Evolutionary conservation across 208 protist genomes (phyloP), one percentile per base, ranked within the genome.

Genomic region (Angomonas ambiguus): DNA sequence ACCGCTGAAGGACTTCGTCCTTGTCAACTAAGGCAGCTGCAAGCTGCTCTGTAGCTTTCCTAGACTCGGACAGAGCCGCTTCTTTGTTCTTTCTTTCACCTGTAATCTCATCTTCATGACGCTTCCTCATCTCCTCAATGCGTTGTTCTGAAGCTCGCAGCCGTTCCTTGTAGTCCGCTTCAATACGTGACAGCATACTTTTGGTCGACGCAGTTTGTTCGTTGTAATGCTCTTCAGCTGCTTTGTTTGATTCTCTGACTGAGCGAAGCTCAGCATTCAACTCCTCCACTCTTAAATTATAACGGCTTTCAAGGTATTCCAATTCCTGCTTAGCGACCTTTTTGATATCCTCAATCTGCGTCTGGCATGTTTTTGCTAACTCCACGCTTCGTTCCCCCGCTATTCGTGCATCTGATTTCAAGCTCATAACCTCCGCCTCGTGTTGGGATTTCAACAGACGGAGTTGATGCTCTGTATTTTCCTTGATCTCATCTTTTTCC

Each of bases 331-430:
- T 63, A 8, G 75, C 65, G 6, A 84, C 77, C 2, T 72, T 77
- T 62, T 90, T 91, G n/a, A 96, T 69, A 66, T 96, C 91, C 22
- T 83, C 79, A 1, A 94, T 68, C 65, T 92, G 91, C 24, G 72
- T 77, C 31, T 91, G 78, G 70, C 81, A 91, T 35, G 76, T 62
- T 30, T 62, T 58, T 1, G 72, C 70, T 22, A 92, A 71, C 35
- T 92, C 83, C 0, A 55, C 68, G 27, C 63, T 75, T 27, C 79
- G 76, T 35, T 91, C 83, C 1, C 70, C 75, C 0, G 82, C 71
- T 11, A 92, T 67, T 20, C 77, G 72, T 5, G 72, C 77, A 60
- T 94, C 84, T 45, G 59, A 82, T 58, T 87, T 77, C 16, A 87
- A 61, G 0, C 70, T 59, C 10, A 83, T 61, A 0, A 83, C 10